Conservation (phyloP, 2,329 filamentous ascomycete genomes). For the Trichoderma semiorbis region DNA sequence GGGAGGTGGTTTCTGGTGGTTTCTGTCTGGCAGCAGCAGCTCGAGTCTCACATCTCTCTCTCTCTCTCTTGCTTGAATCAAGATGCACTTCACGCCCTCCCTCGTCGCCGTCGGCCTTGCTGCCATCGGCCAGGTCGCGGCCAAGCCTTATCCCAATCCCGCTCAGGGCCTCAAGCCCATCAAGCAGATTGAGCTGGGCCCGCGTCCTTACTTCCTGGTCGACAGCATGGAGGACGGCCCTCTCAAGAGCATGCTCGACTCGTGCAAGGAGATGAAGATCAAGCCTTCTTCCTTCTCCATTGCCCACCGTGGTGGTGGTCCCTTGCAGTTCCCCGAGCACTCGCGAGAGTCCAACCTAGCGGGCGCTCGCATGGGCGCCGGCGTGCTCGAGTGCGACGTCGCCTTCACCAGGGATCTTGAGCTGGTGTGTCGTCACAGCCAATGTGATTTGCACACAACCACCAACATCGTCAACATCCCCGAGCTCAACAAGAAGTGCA, state of each 20-base stretch:
- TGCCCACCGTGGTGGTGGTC: conserved; percentile 59
- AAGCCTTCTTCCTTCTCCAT: conserved; percentile 55
- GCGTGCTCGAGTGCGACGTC: conserved; percentile 65
- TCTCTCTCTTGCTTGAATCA: background rate
- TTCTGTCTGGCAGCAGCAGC: background rate
- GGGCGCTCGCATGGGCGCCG: conserved; percentile 64
- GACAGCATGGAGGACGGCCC: conserved; percentile 58
- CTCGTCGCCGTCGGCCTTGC: conserved; percentile 32
- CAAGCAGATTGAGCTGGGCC: conserved; percentile 55
- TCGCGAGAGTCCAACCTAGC: conserved; percentile 57
- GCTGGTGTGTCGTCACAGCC: conserved; percentile 65
- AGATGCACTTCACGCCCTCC: conserved; percentile 33
- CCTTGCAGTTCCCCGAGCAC: conserved; percentile 63
- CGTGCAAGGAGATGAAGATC: conserved; percentile 54
- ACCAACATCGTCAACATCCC: conserved; percentile 63
- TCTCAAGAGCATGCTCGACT: conserved; percentile 57
- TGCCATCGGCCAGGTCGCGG: conserved; percentile 27
- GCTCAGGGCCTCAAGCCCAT: conserved; percentile 32
- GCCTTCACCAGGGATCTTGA: conserved; percentile 62
- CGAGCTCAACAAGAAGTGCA: conserved; percentile 62
- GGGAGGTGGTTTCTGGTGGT: background rate
- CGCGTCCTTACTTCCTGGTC: conserved; percentile 62
- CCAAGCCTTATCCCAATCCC: conserved; percentile 25
- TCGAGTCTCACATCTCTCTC: background rate
- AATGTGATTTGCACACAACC: conserved; percentile 66